Base-by-base conservation (phyloP, 345 rosid genomes). In the Nephelium lappaceum region DNA sequence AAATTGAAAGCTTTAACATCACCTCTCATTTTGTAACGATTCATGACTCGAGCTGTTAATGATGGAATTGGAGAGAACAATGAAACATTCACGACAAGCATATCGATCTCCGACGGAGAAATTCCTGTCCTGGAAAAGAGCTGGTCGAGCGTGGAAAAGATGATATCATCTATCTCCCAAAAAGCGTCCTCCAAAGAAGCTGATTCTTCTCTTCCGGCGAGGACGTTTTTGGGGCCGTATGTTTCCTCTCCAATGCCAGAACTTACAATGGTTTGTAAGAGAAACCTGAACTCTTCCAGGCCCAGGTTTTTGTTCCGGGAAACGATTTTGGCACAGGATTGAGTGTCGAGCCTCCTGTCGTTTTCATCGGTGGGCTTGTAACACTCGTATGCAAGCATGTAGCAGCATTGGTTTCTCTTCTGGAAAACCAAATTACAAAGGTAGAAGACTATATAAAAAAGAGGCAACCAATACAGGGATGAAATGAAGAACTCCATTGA, bases 161-260 rank as follows among this genome's bases (percentile, higher is more conserved):
- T 76, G 74, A 91, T 80, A 53, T 84, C 91, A 36, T 91, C 96
- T 42, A 90, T 73, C 84, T 94, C 98, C 7, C 67, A 47, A 55
- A 78, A 5, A 18, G 89, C 86, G 19, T 89, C 96, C 0, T 6
- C 47, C 1, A 88, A 78, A 3, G 88, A 47, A 8, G 92, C 85
- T 27, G 80, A 41, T 53, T 82, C 88, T 83, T 87, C 94, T 68
- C 89, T 80, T 23, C 91, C 92, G 49, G 73, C 88, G 2, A 93
- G 67, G 14, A 93, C 85, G 69, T 81, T 81, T 77, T 21, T 85
- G 1, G 98, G 94, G n/a, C 86, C 88, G 42, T 86, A 94, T 8
- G 95, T 85, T 81, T 87, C 82, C 25, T 94, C 94, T 18, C 97
- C 96, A 1, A 94, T 82, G 23, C 98, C 98, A 0, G 96, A 91